Base-by-base conservation (phyloP, 2,329 filamentous ascomycete species). In the Cladosporium velox region DNA sequence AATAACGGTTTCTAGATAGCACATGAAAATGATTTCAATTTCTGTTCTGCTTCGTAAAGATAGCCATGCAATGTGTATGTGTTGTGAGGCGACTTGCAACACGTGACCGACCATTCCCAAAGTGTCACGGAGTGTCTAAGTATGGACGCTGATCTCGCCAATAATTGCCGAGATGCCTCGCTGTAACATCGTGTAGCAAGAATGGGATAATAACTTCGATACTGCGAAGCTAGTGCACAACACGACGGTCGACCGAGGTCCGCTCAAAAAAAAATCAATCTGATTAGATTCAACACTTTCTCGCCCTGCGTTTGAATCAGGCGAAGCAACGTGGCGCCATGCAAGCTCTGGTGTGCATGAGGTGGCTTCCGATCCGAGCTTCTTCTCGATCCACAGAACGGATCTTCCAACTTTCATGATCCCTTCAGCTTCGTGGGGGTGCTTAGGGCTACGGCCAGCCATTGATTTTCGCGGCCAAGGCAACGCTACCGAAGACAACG, bases 231-330 rank as follows among this genome's bases (percentile, higher is more conserved):
- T 55, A 55, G 26, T 14, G n/a, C 32, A 34, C 14, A 21, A 11
- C 11, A 44, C 57, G 38, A 21, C 24, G 21, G n/a, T 8, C 26
- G 30, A 35, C 35, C 24, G 57, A 47, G 57, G 57, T 38, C 38
- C 14, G 55, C 52, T 34, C 15, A 14, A 38, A 38, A 32, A 35
- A 3, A 32, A 35, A 3, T 12, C 18, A 21, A 59, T 59, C 57
- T 44, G 57, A 59, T 59, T 59, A 59, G 57, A 59, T 59, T 59
- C 57, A 59, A 59, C 57, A 47, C 26, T 59, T 59, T 59, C 32
- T 26, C 24, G 18, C 32, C n/a, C 21, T 41, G n/a, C 34, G 24
- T 59, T 38, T 15, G 28, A 28, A 44, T 47, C 55, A 58, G 21
- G 35, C 57, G 57, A 59, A 59, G 57, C 57, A 59, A 30, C 14